Conservation (phyloP, 2,329 filamentous ascomycete species). For the Diaporthe longicolla region DNA sequence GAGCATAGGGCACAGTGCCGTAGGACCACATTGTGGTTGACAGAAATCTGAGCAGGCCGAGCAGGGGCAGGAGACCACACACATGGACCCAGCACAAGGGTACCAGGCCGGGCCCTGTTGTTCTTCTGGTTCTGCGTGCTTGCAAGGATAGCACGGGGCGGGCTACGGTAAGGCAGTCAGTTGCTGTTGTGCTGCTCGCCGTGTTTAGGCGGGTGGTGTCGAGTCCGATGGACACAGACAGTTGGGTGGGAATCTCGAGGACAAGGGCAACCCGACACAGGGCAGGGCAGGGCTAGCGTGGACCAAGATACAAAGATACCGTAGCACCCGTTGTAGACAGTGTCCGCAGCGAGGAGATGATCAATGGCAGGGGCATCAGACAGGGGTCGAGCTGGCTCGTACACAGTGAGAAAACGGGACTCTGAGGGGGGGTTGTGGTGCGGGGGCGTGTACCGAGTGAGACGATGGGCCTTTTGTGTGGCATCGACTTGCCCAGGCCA, state of each 20-base stretch:
- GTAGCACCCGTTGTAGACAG: constrained; percentile 13
- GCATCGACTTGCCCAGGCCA: constrained; percentile 15
- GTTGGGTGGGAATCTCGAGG: constrained; percentile 1
- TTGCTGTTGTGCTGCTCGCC: neutral
- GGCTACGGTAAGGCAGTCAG: constrained; percentile 39
- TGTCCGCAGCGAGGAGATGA: constrained; percentile 23
- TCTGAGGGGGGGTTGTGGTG: neutral
- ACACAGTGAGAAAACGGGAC: neutral
- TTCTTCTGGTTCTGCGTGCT: neutral
- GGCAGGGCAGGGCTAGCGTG: constrained; percentile 2
- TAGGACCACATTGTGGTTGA: constrained; percentile 32
- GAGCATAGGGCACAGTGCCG: constrained; percentile 41
- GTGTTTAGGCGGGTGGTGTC: neutral
- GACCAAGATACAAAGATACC: neutral
- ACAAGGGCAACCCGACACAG: constrained; percentile 2
- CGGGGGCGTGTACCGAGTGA: neutral
- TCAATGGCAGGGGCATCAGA: constrained; percentile 25
- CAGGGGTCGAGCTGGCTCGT: neutral
- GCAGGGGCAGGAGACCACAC: constrained; percentile 2
- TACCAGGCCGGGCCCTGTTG: constrained; percentile 20
- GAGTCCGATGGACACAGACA: constrained; percentile 7
- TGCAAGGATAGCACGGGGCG: constrained; percentile 19
- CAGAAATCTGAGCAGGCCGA: constrained; percentile 6
- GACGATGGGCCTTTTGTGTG: constrained; percentile 23
- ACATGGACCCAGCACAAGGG: neutral